Evolutionary conservation across 2,329 filamentous ascomycete genomes (phyloP), one percentile per base, ranked within the genome.

Genomic region (Aspergillus eucalypticola): DNA sequence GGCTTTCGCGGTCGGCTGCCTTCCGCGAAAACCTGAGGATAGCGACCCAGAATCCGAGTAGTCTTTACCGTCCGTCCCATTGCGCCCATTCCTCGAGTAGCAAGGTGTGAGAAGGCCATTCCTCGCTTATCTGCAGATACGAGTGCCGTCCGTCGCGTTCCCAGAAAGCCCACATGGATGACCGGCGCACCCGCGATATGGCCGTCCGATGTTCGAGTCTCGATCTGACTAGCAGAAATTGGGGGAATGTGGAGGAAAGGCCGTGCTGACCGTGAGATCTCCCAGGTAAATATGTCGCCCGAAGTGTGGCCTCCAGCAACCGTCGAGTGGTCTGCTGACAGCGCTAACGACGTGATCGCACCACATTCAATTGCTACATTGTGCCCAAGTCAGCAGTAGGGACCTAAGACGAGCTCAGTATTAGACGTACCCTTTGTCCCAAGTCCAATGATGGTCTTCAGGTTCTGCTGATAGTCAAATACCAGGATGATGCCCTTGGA

Each of bases 91-190:
- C 95, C 96, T 68, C 96, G 85, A 8, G 92, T 96, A 8, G 95
- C 96, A 8, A 99, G 84, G 76, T 99, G 96, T 3, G 95, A 97
- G 75, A 99, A 99, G 0, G 95, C 94, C 96, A 99, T 99, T 19
- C 96, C 95, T 52, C 87, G 87, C 69, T 96, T 91, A 76, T 99
- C 93, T 2, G 95, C 95, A 3, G 95, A 99, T 10, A 98, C 93
- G 5, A 99, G 82, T 3, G 96, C 95, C 13, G 95, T 99, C 69
- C 95, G 93, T 60, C 96, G 85, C 3, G 91, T 97, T 7, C 94
- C 95, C 5, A 99, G 82, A 72, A 99, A 99, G 0, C 94, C 95
- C n/a, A 99, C 78, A 75, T 99, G 93, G 6, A 95, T 87, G 48
- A 99, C 86, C 3, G 91, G 85, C 32, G 88, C 87, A 61, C 89